Base-by-base conservation (phyloP, 805 yeast genomes). In the Zygosaccharomyces bailii region DNA sequence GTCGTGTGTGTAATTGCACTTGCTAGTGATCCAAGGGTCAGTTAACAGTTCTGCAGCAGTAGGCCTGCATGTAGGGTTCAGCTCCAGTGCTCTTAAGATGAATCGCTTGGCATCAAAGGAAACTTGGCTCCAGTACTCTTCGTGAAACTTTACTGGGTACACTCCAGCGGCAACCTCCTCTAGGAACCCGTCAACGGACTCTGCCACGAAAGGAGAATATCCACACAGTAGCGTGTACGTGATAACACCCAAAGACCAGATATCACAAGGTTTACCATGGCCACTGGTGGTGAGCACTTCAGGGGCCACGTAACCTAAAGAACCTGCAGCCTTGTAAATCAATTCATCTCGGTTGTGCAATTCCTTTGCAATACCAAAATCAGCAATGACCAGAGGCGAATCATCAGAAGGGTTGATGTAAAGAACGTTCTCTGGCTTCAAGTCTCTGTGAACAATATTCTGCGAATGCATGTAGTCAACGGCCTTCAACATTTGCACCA, bases 261-360 rank as follows among this genome's bases (percentile, higher is more conserved):
- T 78, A 63, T 91, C 99, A 67, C 96, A 91, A 1, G 96, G 91
- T 57, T 86, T 87, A 31, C 96, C 96, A 66, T 91, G 97, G 6
- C 96, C 98, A 31, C 73, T 71, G 11, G 85, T 81, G 33, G 80
- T 68, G 30, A 91, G 74, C 5, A 91, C 89, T 60, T 91, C 99
- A 0, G 99, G 99, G 0, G 98, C 98, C 25, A 96, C 96, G 63
- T 91, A 91, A 1, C 99, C 98, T 66, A 87, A 82, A 1, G 96
- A 86, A 1, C 98, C 98, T 0, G 96, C 96, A 33, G 86, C 82
- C 17, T 83, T 71, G 24, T 74, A 79, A 47, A 87, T 70, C 48
- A 78, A 69, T 44, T 84, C 87, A 53, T 79, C 76, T 3, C 79
- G 74, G 9, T 72, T 64, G 46, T 73, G 71, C 51, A 91, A 69